Evolutionary conservation across 139 green algal species (phyloP), one percentile per base, ranked within the genome.

Genomic region (Chlorella sp.): DNA sequence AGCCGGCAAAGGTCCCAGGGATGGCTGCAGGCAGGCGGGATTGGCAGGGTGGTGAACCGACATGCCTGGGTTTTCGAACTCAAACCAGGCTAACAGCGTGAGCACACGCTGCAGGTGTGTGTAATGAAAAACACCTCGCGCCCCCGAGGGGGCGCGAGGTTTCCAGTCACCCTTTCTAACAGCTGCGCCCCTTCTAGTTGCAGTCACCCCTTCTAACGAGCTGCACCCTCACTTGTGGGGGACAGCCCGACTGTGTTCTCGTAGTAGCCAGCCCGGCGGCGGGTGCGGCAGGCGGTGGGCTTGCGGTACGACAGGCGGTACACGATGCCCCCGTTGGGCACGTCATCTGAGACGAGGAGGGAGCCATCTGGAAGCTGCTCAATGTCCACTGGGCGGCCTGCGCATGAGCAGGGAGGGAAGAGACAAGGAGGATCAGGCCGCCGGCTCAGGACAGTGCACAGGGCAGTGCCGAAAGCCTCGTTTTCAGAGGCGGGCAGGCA

Each of bases 271-370:
- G 48, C 5, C 48, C 48, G 48, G 48, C 48, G 5, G 48, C 48
- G 48, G 48, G 7, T 71, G 64, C 22, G 64, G 64, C 75, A 81
- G 34, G 75, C 28, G 34, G 34, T 81, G 75, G 75, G 34, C 15
- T 34, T 24, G 34, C 75, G 75, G 36, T 81, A 81, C 75, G 75
- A 81, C 24, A 93, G 73, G 32, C 89, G 64, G 89, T 92, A 93
- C 64, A 93, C 89, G 12, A 69, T 53, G n/a, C 87, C 64, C 4
- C 34, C 66, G 3, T 14, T 28, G 21, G 64, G 64, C 18, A 26
- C 21, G 85, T 93, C 91, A 40, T 93, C 91, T 0, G 78, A 89
- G 1, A 93, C 80, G 61, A 93, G 87, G 34, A 93, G 79, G 68
- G 79, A 89, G 48, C 91, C 91, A 28, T 93, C 91, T 21, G 88